phyloP scores from a whole-genome alignment of 2,329 filamentous ascomycete species.

The Cercospora sp. region DNA sequence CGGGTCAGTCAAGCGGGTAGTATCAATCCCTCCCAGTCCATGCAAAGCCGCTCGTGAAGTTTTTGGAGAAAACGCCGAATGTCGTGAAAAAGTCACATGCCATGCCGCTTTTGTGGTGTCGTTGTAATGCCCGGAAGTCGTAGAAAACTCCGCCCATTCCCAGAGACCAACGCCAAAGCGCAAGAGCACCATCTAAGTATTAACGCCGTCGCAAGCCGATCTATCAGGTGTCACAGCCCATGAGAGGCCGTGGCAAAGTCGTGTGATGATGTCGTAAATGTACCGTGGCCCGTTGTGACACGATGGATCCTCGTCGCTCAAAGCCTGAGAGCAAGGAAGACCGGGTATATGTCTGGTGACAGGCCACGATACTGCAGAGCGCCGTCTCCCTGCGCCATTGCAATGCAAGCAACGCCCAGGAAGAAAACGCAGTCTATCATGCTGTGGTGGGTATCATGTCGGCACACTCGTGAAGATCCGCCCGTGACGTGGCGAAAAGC shows the following conservation, averaged over 20 bases:
- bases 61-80: slow-evolving; percentile 18
- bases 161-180: slow-evolving; percentile 13
- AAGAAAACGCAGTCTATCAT: slow-evolving; percentile 34
- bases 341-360: slow-evolving; percentile 15
- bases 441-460: slow-evolving; percentile 32
- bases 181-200: slow-evolving; percentile 20
- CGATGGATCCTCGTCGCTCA: slow-evolving; percentile 25
- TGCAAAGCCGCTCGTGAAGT: slow-evolving; percentile 20
- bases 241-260: slow-evolving; percentile 18
- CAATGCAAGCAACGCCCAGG: slow-evolving; percentile 29
- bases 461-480: slow-evolving; percentile 31
- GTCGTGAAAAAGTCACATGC: slow-evolving; percentile 20
- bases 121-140: slow-evolving; percentile 16
- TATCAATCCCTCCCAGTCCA: slow-evolving; percentile 14
- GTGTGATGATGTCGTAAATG: slow-evolving; percentile 28
- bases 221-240: slow-evolving; percentile 26
- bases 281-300: slow-evolving; percentile 26
- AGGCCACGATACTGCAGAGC: slow-evolving; percentile 28
- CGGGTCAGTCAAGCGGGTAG: slow-evolving; percentile 14
- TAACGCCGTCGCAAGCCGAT: slow-evolving; percentile 29
- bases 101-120: slow-evolving; percentile 22
- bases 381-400: slow-evolving; percentile 29
- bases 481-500: slow-evolving; percentile 23
- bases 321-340: slow-evolving; percentile 27
- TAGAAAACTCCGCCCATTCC: slow-evolving; percentile 14